These are phyloP conservation scores for Jamesozyma gamospora DNA, from an alignment of 805 yeast species.

Conservation along the genomic window DNA sequence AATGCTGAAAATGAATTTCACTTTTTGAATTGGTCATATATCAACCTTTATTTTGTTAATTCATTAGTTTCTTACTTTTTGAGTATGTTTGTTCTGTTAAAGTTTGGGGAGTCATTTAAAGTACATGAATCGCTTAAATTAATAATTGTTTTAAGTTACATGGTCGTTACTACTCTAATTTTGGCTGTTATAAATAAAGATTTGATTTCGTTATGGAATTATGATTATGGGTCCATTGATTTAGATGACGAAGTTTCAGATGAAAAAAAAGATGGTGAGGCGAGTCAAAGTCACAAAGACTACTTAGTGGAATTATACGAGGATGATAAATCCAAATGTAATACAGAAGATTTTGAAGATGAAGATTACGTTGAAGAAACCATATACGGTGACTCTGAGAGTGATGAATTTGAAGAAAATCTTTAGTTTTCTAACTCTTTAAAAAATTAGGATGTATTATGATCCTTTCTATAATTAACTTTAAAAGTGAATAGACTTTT, in stretches of 20 bases:
- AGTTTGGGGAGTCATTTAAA: not conserved
- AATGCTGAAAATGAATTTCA: slow-evolving; percentile 30
- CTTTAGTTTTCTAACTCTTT: not conserved
- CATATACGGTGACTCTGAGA: not conserved
- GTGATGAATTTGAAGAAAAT: not conserved
- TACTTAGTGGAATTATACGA: not conserved
- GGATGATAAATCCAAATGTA: not conserved
- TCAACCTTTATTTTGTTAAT: slow-evolving; percentile 36
- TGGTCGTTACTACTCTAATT: not conserved
- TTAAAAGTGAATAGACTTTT: no score
- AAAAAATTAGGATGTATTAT: no score
- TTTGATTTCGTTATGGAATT: not conserved
- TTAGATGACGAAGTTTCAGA: not conserved
- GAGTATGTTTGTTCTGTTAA: not conserved
- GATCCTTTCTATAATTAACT: no score
- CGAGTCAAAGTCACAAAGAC: not conserved
- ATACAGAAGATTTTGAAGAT: not conserved
- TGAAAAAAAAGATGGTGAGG: not conserved
- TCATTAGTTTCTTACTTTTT: not conserved
- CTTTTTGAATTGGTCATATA: slow-evolving; percentile 27
- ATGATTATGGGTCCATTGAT: not conserved
- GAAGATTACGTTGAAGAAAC: not conserved
- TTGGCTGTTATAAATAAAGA: not conserved
- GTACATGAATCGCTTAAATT: not conserved
- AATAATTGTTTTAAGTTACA: not conserved